A percentile compares a stretch with the other conserved stretches of the same genome.
These are phyloP conservation scores for Pinus taeda DNA, from an alignment of 75 land plant species.

Conservation along the genomic window DNA sequence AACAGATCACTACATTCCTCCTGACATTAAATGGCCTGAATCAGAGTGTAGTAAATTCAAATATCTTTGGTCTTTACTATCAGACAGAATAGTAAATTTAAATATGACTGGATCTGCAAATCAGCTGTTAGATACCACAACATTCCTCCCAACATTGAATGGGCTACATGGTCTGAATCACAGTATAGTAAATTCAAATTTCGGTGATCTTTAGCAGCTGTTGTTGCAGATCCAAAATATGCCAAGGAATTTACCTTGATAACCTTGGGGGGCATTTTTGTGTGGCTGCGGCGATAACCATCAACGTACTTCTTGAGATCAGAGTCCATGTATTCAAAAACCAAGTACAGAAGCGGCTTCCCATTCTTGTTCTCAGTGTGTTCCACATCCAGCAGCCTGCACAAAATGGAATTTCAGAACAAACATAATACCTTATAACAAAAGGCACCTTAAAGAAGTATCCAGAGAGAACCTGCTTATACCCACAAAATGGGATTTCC, in stretches of 20 bases:
- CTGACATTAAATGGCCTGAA: too few relatives aligned
- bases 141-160: too few relatives aligned
- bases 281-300: conserved; percentile 16
- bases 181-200: too few relatives aligned
- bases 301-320: conserved; percentile 54
- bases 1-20: too few relatives aligned
- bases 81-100: too few relatives aligned
- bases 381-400: conserved; percentile 50
- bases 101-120: too few relatives aligned
- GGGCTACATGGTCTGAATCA: too few relatives aligned
- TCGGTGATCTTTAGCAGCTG: too few relatives aligned
- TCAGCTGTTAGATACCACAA: too few relatives aligned
- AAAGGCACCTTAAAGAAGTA: background rate
- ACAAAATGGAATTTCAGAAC: background rate
- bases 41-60: too few relatives aligned
- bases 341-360: conserved; percentile 36
- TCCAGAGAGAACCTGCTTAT: background rate
- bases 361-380: conserved; percentile 43
- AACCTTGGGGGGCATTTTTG: conserved; percentile 13
- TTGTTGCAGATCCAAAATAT: background rate
- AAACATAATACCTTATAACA: background rate
- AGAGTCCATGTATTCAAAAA: conserved; percentile 63
- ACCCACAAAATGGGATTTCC: background rate
- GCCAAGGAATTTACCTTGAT: conserved; percentile 17
- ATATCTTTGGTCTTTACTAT: too few relatives aligned